A percentile compares a stretch with the other conserved stretches of the same genome.
These are phyloP conservation scores for Globisporangium emineosum DNA, from an alignment of 352 stramenopile genomes.

Conservation along the genomic window DNA sequence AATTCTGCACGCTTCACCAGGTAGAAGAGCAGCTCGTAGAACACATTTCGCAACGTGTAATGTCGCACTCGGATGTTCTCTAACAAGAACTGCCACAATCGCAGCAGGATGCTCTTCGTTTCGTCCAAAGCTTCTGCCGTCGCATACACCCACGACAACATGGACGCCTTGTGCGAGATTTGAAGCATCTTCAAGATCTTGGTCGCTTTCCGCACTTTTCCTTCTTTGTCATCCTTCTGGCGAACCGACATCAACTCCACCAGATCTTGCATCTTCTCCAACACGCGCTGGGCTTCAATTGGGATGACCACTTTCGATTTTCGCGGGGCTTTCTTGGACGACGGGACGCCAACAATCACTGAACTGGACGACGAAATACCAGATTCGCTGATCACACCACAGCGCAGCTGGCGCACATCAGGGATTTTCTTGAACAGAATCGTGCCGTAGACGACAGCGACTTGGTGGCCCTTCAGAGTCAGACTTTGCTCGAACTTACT, in stretches of 20 bases:
- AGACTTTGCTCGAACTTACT: slow-evolving; percentile 86
- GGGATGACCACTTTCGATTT: slow-evolving; percentile 84
- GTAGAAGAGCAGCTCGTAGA: slow-evolving; percentile 89
- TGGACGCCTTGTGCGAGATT: slow-evolving; percentile 87
- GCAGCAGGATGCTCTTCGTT: slow-evolving; percentile 82
- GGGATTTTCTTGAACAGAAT: slow-evolving; percentile 89
- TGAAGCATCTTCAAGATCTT: slow-evolving; percentile 90
- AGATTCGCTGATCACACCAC: slow-evolving; percentile 85
- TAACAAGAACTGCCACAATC: slow-evolving; percentile 85
- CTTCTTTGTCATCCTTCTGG: slow-evolving; percentile 89
- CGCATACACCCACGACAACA: slow-evolving; percentile 87
- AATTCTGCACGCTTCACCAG: slow-evolving; percentile 85
- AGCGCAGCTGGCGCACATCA: slow-evolving; percentile 82
- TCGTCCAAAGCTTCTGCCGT: slow-evolving; percentile 81
- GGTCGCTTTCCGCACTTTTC: slow-evolving; percentile 85
- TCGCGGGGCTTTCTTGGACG: slow-evolving; percentile 57
- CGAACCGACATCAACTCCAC: slow-evolving; percentile 85
- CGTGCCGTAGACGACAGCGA: slow-evolving; percentile 84
- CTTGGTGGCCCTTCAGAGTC: slow-evolving; percentile 84
- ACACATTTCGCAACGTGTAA: slow-evolving; percentile 87
- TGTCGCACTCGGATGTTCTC: slow-evolving; percentile 90
- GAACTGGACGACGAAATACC: slow-evolving; percentile 86
- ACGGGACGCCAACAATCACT: slow-evolving; percentile 71
- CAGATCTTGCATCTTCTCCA: slow-evolving; percentile 89
- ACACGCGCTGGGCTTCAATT: slow-evolving; percentile 78